Conservation (phyloP, 1,284 basidiomycete species). For the Puccinia hordei region DNA sequence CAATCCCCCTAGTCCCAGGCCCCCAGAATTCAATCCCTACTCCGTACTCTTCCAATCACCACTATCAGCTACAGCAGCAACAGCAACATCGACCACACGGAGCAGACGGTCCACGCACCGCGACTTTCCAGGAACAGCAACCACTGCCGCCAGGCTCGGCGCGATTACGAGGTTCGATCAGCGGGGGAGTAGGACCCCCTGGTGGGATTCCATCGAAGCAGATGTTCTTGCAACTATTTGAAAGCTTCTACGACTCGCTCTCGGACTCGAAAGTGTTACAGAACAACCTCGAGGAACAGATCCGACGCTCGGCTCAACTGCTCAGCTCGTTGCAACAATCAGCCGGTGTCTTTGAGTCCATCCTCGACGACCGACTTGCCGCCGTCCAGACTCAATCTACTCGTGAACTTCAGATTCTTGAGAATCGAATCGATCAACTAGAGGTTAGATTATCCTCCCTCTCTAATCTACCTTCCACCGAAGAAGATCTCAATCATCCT, state of each 20-base stretch:
- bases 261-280: constrained; percentile 53
- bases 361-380: too few species aligned
- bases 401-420: too few species aligned
- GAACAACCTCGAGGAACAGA: constrained; percentile 53
- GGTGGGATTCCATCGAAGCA: constrained; percentile 51
- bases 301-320: constrained; percentile 49
- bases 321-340: too few species aligned
- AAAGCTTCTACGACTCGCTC: constrained; percentile 56
- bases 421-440: too few species aligned
- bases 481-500: constrained; percentile 5
- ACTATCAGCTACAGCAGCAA: not conserved
- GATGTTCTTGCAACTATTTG: constrained; percentile 55
- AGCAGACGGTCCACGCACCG: not conserved
- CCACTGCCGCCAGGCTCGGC: not conserved
- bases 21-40: not conserved
- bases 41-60: not conserved
- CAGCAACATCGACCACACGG: not conserved
- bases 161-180: not conserved
- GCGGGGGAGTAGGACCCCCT: too few species aligned
- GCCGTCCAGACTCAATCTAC: too few species aligned
- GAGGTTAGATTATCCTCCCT: too few species aligned
- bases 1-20: constrained; percentile 1
- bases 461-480: not conserved
- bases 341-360: too few species aligned
- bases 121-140: not conserved